A percentile compares a stretch with the other conserved stretches of the same genome.
Conservation (phyloP, 177 flowering plant species). For the Vitis hybrid region DNA sequence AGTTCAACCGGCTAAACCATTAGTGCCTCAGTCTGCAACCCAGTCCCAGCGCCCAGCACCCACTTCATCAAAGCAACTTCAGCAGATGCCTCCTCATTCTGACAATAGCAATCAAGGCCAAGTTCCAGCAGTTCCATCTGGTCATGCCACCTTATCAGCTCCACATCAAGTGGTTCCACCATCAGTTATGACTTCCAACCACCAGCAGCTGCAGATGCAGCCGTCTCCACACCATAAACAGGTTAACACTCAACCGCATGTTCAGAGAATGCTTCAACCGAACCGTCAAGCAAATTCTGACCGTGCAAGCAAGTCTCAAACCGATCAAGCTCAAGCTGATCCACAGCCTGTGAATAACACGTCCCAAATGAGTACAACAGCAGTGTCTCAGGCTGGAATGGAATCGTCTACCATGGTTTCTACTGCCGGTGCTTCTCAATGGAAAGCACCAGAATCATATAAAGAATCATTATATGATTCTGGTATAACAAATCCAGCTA, state of each 20-base stretch:
- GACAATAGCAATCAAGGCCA: conserved; percentile 53
- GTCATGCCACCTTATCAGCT: conserved; percentile 22
- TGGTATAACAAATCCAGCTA: conserved; percentile 17
- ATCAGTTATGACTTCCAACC: conserved; percentile 36
- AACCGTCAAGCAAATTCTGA: conserved; percentile 48
- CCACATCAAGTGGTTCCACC: conserved; percentile 41
- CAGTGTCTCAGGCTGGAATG: conserved; percentile 23
- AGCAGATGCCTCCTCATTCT: conserved; percentile 40
- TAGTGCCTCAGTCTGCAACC: conserved; percentile 36
- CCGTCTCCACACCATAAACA: conserved; percentile 42
- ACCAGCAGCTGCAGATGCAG: conserved; percentile 41
- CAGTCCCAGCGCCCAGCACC: conserved; percentile 40
- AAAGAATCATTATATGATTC: conserved; percentile 24
- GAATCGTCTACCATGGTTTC: conserved; percentile 32
- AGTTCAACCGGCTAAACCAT: conserved; percentile 42
- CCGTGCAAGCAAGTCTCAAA: conserved; percentile 29
- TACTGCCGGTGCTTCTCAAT: conserved; percentile 30
- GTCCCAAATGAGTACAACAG: conserved; percentile 21
- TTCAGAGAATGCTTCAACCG: conserved; percentile 51
- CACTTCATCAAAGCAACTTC: conserved; percentile 43
- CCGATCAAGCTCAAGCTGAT: conserved; percentile 35
- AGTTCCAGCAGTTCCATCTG: conserved; percentile 34
- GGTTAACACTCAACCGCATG: conserved; percentile 34
- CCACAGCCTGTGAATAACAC: conserved; percentile 21
- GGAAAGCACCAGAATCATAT: conserved; percentile 29